Evolutionary conservation across 371 early-diverging fungal genomes (phyloP).

Genomic region (Dichotomocladium elegans): DNA sequence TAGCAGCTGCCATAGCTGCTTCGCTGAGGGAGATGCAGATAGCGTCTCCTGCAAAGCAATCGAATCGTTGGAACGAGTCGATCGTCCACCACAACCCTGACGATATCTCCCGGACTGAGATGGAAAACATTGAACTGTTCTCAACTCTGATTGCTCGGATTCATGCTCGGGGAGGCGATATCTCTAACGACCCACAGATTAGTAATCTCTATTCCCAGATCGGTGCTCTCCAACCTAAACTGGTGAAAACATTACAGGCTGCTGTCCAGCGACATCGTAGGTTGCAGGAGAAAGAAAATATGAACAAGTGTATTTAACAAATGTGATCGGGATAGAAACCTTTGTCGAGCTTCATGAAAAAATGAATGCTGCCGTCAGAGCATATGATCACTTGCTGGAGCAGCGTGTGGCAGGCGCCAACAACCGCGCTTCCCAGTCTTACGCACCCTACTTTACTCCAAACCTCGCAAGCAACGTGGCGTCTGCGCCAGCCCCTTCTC

Average conservation of each 20-base stretch:
- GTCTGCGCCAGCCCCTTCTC: neutral
- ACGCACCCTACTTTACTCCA: neutral
- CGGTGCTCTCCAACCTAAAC: slow-evolving; percentile 68
- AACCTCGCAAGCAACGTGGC: neutral
- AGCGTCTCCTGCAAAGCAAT: slow-evolving; percentile 11
- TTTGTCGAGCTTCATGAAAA: slow-evolving; percentile 75
- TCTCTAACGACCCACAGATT: slow-evolving; percentile 62
- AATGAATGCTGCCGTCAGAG: slow-evolving; percentile 72
- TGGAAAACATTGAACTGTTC: slow-evolving; percentile 75
- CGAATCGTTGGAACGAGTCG: neutral
- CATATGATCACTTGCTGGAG: slow-evolving; percentile 81
- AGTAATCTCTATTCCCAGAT: slow-evolving; percentile 68
- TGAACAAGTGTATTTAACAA: neutral
- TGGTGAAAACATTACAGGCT: slow-evolving; percentile 63
- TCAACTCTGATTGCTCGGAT: slow-evolving; percentile 65
- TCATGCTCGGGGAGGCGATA: slow-evolving; percentile 53
- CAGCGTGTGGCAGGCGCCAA: slow-evolving; percentile 52
- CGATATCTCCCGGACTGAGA: slow-evolving; percentile 58
- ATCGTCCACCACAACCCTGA: slow-evolving; percentile 14
- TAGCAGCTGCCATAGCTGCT: slow-evolving; percentile 92
- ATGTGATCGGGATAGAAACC: slow-evolving; percentile 23
- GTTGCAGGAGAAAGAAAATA: neutral
- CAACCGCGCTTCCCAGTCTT: neutral
- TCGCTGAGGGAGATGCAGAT: slow-evolving; percentile 70
- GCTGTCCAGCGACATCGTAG: slow-evolving; percentile 63